A percentile compares a stretch with the other conserved stretches of the same genome.
These are phyloP conservation scores for Boletus sp. DNA, from an alignment of 1,284 basidiomycete genomes.

Conservation along the genomic window DNA sequence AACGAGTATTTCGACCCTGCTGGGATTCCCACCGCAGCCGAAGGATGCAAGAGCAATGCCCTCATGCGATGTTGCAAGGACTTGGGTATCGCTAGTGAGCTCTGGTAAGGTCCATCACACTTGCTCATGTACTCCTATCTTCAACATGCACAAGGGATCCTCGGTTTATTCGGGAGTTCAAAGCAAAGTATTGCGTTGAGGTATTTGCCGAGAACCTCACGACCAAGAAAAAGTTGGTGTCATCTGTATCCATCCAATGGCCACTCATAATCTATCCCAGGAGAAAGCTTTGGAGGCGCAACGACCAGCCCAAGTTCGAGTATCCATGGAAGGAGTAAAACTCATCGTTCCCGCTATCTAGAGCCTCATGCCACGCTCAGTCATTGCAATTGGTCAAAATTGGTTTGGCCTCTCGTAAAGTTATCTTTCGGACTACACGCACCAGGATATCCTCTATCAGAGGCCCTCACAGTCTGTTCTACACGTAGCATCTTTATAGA, in stretches of 20 bases:
- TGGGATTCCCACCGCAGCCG: constrained; percentile 92
- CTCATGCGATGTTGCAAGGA: constrained; percentile 99
- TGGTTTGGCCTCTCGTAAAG: neutral
- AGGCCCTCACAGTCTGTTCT: neutral
- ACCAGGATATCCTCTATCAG: neutral
- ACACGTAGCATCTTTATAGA: constrained; percentile 1
- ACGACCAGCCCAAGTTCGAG: constrained; percentile 82
- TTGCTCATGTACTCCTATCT: neutral
- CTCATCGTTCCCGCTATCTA: neutral
- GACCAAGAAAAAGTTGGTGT: constrained; percentile 86
- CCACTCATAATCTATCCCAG: constrained; percentile 44
- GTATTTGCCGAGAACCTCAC: constrained; percentile 82
- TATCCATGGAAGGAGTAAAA: constrained; percentile 86
- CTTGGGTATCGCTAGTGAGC: constrained; percentile 92
- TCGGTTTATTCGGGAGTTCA: constrained; percentile 94
- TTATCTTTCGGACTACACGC: neutral
- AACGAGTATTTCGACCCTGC: constrained; percentile 96
- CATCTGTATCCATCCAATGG: neutral
- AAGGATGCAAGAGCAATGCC: constrained; percentile 96
- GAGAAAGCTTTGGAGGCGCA: constrained; percentile 90
- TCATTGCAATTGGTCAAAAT: neutral
- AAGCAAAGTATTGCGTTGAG: constrained; percentile 82
- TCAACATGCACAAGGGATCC: constrained; percentile 76
- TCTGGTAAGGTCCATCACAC: constrained; percentile 66
- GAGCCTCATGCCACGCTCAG: neutral